Percentiles rank a stretch among this genome's conserved stretches.
Conservation (phyloP, 306 rosid genomes). For the Vigna trinervia region DNA sequence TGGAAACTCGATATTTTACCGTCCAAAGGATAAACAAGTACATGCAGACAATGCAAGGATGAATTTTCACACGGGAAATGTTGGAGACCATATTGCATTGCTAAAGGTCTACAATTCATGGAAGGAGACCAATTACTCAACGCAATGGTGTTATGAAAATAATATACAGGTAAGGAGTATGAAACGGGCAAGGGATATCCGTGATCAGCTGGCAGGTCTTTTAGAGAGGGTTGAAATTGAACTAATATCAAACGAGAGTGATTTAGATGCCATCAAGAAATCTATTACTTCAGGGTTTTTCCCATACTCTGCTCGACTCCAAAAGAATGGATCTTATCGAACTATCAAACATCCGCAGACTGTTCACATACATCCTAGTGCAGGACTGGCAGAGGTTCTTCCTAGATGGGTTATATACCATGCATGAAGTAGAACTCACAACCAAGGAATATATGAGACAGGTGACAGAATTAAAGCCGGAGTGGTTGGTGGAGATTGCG, state of each 20-base stretch:
- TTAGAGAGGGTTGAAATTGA: conserved; percentile 95
- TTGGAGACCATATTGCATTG: conserved; percentile 92
- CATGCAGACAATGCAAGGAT: conserved; percentile 92
- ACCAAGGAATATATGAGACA: conserved; percentile 97
- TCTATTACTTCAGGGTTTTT: conserved; percentile 93
- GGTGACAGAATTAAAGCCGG: conserved; percentile 87
- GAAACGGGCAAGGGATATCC: conserved; percentile 94
- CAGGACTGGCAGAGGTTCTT: conserved; percentile 88
- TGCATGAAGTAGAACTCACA: conserved; percentile 94
- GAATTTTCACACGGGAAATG: conserved; percentile 92
- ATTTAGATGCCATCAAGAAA: conserved; percentile 79
- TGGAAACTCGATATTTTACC: conserved; percentile 92
- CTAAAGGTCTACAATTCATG: conserved; percentile 90
- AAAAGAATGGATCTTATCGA: conserved; percentile 85
- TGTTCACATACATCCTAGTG: conserved; percentile 95
- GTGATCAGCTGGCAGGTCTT: conserved; percentile 95
- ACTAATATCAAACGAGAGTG: conserved; percentile 61
- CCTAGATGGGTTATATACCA: conserved; percentile 95
- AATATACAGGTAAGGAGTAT: conserved; percentile 97
- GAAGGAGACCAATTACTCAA: conserved; percentile 95
- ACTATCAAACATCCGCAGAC: conserved; percentile 83
- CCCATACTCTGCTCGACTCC: conserved; percentile 82
- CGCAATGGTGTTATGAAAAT: conserved; percentile 96
- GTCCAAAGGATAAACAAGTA: conserved; percentile 98
- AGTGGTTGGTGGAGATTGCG: conserved; percentile 95